Evolutionary conservation across 1,284 basidiomycete genomes (phyloP).

Genomic region (Cutaneotrichosporon cavernicola): DNA sequence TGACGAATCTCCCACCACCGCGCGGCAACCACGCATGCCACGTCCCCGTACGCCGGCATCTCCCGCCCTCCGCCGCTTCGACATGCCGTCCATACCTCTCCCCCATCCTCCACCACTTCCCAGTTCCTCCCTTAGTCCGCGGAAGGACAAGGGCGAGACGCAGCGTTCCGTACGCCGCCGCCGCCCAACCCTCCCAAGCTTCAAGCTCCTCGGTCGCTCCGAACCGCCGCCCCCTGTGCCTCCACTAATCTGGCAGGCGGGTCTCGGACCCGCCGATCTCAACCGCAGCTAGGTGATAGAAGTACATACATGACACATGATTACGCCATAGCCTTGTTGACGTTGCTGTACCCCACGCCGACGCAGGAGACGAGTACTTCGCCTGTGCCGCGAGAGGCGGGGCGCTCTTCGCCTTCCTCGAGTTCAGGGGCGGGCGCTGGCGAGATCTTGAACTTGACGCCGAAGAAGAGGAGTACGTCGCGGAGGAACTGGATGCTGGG

Average conservation of each 20-base stretch:
- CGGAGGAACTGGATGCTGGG: slow-evolving; percentile 84
- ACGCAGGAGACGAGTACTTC: slow-evolving; percentile 54
- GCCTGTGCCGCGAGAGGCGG: slow-evolving; percentile 22
- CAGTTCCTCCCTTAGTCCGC: neutral
- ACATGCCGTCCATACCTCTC: neutral
- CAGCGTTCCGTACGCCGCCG: slow-evolving; percentile 2
- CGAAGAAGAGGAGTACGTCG: slow-evolving; percentile 78
- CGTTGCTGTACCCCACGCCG: slow-evolving; percentile 56
- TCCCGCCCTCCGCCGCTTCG: neutral
- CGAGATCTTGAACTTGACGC: slow-evolving; percentile 60
- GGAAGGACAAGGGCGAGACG: neutral
- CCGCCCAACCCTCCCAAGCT: slow-evolving; percentile 17
- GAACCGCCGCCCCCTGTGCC: slow-evolving; percentile 21
- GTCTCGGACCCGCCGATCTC: neutral
- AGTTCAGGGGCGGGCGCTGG: slow-evolving; percentile 20
- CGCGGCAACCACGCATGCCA: neutral
- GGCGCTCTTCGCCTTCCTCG: slow-evolving; percentile 22
- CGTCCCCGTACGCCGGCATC: neutral
- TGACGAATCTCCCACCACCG: neutral
- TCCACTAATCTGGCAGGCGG: slow-evolving; percentile 13
- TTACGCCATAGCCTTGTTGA: slow-evolving; percentile 55
- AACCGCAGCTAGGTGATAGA: slow-evolving; percentile 5
- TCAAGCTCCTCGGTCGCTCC: slow-evolving; percentile 7
- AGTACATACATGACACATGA: slow-evolving; percentile 24
- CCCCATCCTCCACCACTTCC: slow-evolving; percentile 1